A percentile compares a stretch with the other conserved stretches of the same genome.
phyloP scores from a whole-genome alignment of 2,329 filamentous ascomycete genomes.

The Cordyceps cicadae region DNA sequence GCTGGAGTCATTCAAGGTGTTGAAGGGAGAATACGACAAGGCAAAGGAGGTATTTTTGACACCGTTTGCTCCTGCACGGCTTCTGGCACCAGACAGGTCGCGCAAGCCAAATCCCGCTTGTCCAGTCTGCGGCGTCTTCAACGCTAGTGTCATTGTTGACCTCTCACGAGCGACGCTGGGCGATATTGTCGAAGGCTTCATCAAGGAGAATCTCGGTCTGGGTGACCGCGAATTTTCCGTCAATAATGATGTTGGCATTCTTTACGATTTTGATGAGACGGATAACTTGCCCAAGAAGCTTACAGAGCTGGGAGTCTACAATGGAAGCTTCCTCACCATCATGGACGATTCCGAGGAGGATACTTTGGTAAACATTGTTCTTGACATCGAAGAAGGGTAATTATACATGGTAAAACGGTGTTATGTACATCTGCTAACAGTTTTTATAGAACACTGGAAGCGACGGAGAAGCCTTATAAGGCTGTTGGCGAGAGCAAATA shows the following conservation, averaged over 20 bases:
- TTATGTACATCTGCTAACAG: conserved; percentile 20
- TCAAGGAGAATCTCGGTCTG: conserved; percentile 65
- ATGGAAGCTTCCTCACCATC: conserved; percentile 70
- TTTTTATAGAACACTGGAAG: conserved; percentile 31
- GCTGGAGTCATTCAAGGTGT: conserved; percentile 82
- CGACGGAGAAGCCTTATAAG: conserved; percentile 48
- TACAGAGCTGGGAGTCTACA: conserved; percentile 64
- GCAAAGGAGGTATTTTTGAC: conserved; percentile 82
- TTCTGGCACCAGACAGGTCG: conserved; percentile 49
- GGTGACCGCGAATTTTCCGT: conserved; percentile 70
- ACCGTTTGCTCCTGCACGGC: conserved; percentile 49
- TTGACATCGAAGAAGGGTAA: conserved; percentile 59
- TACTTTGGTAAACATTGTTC: conserved; percentile 70
- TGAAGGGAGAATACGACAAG: conserved; percentile 61
- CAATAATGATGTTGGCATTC: conserved; percentile 62
- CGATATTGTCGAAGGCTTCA: conserved; percentile 68
- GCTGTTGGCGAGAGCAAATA: conserved; percentile 34
- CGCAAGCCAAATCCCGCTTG: conserved; percentile 70
- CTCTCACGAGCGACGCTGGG: conserved; percentile 63
- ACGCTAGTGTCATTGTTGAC: conserved; percentile 60
- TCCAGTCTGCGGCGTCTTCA: conserved; percentile 70
- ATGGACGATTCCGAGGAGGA: conserved; percentile 73
- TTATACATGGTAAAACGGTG: conserved; percentile 18
- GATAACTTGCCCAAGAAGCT: conserved; percentile 79
- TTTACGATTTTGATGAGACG: conserved; percentile 85